Base-by-base conservation (phyloP, 2,329 filamentous ascomycete species). In the Penicillium sumatraense region DNA sequence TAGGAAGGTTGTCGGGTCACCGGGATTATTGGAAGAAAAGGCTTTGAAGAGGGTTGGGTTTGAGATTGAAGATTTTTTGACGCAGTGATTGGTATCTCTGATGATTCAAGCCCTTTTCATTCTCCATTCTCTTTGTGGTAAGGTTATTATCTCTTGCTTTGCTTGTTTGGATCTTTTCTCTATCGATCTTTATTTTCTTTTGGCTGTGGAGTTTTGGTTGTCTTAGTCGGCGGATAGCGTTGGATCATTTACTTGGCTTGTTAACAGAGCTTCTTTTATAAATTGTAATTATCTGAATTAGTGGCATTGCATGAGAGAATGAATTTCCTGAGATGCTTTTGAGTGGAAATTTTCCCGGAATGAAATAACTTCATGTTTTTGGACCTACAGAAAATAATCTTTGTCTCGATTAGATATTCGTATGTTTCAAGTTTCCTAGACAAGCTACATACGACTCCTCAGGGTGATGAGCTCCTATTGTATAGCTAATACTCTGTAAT, bases 11-110 rank as follows among this genome's bases (percentile, higher is more conserved):
- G 54, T 59, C 41, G 73, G 64, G 9, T 55, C 61, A 26, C 38
- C 59, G 4, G 62, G 61, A 66, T 73, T 75, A 23, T 70, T 91
- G 60, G 86, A 87, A 57, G 88, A 90, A 71, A 88, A 85, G 66
- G 86, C 86, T 10, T 80, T 92, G 71, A 82, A 91, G 56, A 81
- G 92, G 58, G 78, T 96, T 47, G 88, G 86, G 1, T 97, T 97
- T 75, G 93, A 97, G 77, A 86, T 97, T 60, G 84, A 89, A 51
- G 93, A 97, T 75, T 96, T 73, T 57, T 66, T 80, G 61, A 73
- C 75, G 21, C 70, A 73, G 61, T 78, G 20, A 44, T n/a, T n/a
- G n/a, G n/a, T n/a, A n/a, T n/a, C n/a, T n/a, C n/a, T n/a, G n/a
- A n/a, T n/a, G n/a, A n/a, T n/a, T n/a, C n/a, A n/a, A n/a, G n/a